These are phyloP conservation scores for Gloeopeniophorella convolvens DNA, from an alignment of 768 basidiomycete species.

Conservation along the genomic window DNA sequence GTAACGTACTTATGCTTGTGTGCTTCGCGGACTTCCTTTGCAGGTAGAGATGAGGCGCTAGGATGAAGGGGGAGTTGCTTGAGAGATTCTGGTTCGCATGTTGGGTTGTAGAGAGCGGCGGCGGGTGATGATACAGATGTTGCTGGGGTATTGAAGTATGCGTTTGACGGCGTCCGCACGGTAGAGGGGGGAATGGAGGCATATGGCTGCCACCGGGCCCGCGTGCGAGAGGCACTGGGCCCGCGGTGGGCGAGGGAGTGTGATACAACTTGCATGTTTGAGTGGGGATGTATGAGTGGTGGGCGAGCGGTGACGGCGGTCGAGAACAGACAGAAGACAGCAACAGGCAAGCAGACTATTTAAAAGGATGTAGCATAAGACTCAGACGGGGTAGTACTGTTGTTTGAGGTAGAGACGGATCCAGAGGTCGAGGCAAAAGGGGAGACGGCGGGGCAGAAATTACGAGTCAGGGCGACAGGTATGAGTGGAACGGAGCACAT, in stretches of 20 bases:
- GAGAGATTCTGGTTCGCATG: slow-evolving; percentile 31
- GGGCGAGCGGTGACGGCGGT: background rate
- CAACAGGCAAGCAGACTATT: slow-evolving; percentile 7
- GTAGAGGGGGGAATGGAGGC: slow-evolving; percentile 29
- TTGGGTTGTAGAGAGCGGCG: slow-evolving; percentile 13
- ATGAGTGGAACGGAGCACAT: slow-evolving; percentile 34
- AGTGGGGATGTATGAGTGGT: too few relatives aligned
- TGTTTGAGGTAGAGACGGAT: slow-evolving; percentile 11
- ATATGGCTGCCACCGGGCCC: slow-evolving; percentile 82
- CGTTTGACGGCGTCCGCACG: slow-evolving; percentile 34
- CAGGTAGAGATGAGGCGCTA: slow-evolving; percentile 29
- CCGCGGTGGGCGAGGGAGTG: slow-evolving; percentile 65
- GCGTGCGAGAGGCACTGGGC: slow-evolving; percentile 52
- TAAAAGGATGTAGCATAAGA: slow-evolving; percentile 13
- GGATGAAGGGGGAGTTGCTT: slow-evolving; percentile 21
- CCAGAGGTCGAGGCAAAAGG: slow-evolving; percentile 18
- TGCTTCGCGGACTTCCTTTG: slow-evolving; percentile 34
- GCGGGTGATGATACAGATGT: slow-evolving; percentile 22
- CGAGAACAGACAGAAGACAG: slow-evolving; percentile 1
- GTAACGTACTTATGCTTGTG: slow-evolving; percentile 62
- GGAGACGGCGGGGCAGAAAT: slow-evolving; percentile 22
- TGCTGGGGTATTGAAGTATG: slow-evolving; percentile 24
- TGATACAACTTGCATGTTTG: slow-evolving; percentile 35
- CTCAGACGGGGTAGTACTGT: background rate
- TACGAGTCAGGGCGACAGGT: slow-evolving; percentile 23